Evolutionary conservation across 208 protist genomes (phyloP).

Genomic region (Histomonas meleagridis): DNA sequence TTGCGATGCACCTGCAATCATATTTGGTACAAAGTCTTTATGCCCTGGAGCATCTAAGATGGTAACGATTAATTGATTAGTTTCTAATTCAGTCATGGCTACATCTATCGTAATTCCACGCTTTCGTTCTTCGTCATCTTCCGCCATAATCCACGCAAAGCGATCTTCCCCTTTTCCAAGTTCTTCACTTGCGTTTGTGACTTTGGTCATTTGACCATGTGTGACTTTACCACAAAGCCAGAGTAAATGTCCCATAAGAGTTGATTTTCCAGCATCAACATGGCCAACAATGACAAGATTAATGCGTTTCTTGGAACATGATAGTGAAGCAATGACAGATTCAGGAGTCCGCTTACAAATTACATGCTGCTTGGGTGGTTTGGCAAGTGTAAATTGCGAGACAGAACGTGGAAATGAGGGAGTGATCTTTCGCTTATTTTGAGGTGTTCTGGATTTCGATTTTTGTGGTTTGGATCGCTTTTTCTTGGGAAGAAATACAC

Average conservation of each 20-base stretch:
- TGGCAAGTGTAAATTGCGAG: not conserved
- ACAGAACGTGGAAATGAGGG: not conserved
- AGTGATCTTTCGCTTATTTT: not conserved
- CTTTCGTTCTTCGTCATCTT: slow-evolving; percentile 79
- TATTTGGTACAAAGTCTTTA: slow-evolving; percentile 93
- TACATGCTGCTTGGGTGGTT: not conserved
- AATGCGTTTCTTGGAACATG: not conserved
- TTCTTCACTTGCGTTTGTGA: not conserved
- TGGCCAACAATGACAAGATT: slow-evolving; percentile 59
- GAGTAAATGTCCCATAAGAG: slow-evolving; percentile 56
- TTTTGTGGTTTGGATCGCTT: not conserved
- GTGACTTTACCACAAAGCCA: not conserved
- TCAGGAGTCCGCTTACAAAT: not conserved
- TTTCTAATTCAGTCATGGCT: slow-evolving; percentile 83
- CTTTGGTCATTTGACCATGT: not conserved
- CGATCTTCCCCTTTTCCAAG: not conserved
- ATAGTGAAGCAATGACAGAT: not conserved
- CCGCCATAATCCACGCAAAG: slow-evolving; percentile 75
- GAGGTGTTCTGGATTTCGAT: not conserved
- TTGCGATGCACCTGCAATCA: slow-evolving; percentile 92
- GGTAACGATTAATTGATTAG: slow-evolving; percentile 77
- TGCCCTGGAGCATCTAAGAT: slow-evolving; percentile 94
- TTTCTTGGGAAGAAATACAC: not conserved
- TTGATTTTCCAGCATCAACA: slow-evolving; percentile 64
- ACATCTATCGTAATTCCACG: slow-evolving; percentile 92